Conservation (phyloP, 2,329 filamentous ascomycete genomes). For the Tolypocladium amazonense region DNA sequence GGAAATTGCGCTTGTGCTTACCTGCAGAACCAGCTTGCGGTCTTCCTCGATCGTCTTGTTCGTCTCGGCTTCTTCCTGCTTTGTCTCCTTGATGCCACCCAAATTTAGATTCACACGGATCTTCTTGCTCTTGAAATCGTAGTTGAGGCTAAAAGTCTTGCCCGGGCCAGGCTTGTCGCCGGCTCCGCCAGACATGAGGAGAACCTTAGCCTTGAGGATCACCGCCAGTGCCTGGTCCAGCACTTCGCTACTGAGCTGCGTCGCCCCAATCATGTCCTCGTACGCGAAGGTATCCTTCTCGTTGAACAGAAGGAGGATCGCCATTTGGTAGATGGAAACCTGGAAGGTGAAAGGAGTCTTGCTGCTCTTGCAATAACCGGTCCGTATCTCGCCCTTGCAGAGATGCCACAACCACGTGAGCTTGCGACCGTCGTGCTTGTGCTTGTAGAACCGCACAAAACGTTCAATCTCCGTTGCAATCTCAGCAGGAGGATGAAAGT, state of each 20-base stretch:
- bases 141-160: conserved; percentile 76
- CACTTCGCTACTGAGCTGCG: conserved; percentile 68
- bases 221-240: conserved; percentile 80
- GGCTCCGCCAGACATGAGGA: conserved; percentile 59
- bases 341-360: conserved; percentile 96
- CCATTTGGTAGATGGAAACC: conserved; percentile 97
- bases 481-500: conserved; percentile 77
- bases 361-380: conserved; percentile 78
- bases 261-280: conserved; percentile 75
- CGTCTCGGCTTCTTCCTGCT: conserved; percentile 91
- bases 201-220: conserved; percentile 85
- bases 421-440: conserved; percentile 94
- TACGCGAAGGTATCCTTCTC: conserved; percentile 78
- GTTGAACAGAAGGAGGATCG: conserved; percentile 88
- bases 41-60: conserved; percentile 99
- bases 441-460: conserved; percentile 84
- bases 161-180: conserved; percentile 64
- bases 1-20: conserved; percentile 38
- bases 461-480: conserved; percentile 82
- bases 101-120: conserved; percentile 95
- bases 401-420: conserved; percentile 97
- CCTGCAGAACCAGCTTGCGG: conserved; percentile 90
- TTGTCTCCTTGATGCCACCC: conserved; percentile 87
- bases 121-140: conserved; percentile 97
- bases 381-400: conserved; percentile 93